Percentiles rank a stretch among this genome's conserved stretches.
phyloP scores from a whole-genome alignment of 1,139 yeast species.

The Magnusiomyces paraingens region DNA sequence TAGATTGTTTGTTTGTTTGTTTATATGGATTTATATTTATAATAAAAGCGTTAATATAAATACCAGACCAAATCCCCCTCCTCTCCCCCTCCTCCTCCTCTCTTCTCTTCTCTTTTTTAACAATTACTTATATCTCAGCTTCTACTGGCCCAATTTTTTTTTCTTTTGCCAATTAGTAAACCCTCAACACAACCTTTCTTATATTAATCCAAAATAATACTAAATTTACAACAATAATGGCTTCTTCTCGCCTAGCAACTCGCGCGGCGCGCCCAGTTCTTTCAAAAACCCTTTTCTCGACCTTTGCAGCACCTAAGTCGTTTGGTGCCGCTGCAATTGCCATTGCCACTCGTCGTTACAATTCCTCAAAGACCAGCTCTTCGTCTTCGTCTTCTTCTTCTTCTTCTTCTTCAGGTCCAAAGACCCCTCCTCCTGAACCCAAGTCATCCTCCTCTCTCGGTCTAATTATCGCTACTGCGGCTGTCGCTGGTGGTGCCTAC shows the following conservation, averaged over 20 bases:
- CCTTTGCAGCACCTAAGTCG: constrained; percentile 9
- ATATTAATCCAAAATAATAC: not conserved
- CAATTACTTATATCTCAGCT: not conserved
- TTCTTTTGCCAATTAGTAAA: not conserved
- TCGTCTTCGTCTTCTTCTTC: constrained; percentile 18
- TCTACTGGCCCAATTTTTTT: not conserved
- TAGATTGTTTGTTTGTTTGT: not conserved
- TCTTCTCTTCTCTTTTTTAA: not conserved
- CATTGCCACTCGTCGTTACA: constrained; percentile 15
- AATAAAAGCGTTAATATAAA: constrained; percentile 7
- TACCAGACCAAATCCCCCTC: constrained; percentile 9
- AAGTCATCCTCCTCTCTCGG: constrained; percentile 1
- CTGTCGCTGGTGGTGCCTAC: constrained; percentile 14
- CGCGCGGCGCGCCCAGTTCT: constrained; percentile 5
- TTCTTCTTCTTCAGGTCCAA: constrained; percentile 10
- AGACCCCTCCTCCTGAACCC: constrained; percentile 10
- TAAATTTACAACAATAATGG: constrained; percentile 4
- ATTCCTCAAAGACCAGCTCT: constrained; percentile 16
- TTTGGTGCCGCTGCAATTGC: constrained; percentile 2
- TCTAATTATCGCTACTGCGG: constrained; percentile 15
- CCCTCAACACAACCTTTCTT: not conserved
- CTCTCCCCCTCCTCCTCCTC: not conserved
- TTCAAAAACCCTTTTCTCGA: constrained; percentile 16
- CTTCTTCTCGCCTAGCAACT: constrained; percentile 9
- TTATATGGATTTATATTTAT: not conserved